These are phyloP conservation scores for Saturnispora halmiae DNA, from an alignment of 805 yeast species.

Conservation along the genomic window DNA sequence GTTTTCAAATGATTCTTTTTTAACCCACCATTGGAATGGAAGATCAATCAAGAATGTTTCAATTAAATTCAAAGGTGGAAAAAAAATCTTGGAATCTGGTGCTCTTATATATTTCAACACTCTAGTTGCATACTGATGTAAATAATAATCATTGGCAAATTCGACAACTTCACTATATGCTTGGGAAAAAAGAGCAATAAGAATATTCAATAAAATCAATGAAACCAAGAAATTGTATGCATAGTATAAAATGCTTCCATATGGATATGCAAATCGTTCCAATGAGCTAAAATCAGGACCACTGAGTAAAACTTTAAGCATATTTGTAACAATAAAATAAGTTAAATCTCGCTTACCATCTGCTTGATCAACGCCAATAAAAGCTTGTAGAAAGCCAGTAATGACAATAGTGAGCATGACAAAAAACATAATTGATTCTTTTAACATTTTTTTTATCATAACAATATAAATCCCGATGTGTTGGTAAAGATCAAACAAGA, in stretches of 20 bases:
- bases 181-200: constrained; percentile 76
- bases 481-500: constrained; percentile 67
- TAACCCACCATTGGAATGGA: constrained; percentile 32
- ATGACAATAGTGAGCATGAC: constrained; percentile 61
- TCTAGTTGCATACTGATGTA: constrained; percentile 78
- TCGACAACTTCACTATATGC: constrained; percentile 76
- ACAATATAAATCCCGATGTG: constrained; percentile 88
- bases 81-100: constrained; percentile 77
- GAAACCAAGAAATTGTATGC: constrained; percentile 66
- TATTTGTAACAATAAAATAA: constrained; percentile 46
- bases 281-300: constrained; percentile 65
- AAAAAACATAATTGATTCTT: constrained; percentile 77
- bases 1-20: constrained; percentile 23
- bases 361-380: constrained; percentile 77
- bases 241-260: constrained; percentile 73
- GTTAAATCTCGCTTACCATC: constrained; percentile 81
- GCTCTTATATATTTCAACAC: constrained; percentile 79
- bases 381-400: constrained; percentile 78
- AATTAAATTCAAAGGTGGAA: constrained; percentile 74
- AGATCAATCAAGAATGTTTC: constrained; percentile 48
- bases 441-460: constrained; percentile 76
- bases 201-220: constrained; percentile 69
- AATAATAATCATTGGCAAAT: constrained; percentile 76
- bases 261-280: constrained; percentile 71
- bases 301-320: constrained; percentile 66